phyloP scores from a whole-genome alignment of 2,329 filamentous ascomycete species.

The Catunica adiposa region DNA sequence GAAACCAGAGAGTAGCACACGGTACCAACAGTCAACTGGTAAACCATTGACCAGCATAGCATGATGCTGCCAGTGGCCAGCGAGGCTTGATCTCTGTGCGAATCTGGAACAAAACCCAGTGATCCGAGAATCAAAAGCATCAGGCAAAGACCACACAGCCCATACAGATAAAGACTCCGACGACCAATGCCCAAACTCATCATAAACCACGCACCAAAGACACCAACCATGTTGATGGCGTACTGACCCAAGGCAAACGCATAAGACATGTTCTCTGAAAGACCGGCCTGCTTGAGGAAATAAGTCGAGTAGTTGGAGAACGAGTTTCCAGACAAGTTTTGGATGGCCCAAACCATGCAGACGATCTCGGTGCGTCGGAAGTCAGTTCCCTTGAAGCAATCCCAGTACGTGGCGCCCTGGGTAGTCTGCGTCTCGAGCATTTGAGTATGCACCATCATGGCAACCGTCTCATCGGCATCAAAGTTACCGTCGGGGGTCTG shows the following conservation, averaged over 20 bases:
- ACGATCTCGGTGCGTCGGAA: slow-evolving; percentile 59
- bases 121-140: slow-evolving; percentile 79
- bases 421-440: slow-evolving; percentile 64
- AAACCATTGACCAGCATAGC: slow-evolving; percentile 65
- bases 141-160: slow-evolving; percentile 52
- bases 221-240: slow-evolving; percentile 60
- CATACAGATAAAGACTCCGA: slow-evolving; percentile 58
- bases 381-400: slow-evolving; percentile 72
- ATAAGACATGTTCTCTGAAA: slow-evolving; percentile 35
- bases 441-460: slow-evolving; percentile 87
- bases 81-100: slow-evolving; percentile 42
- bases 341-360: slow-evolving; percentile 47
- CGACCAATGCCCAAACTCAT: slow-evolving; percentile 63
- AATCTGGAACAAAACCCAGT: slow-evolving; percentile 52
- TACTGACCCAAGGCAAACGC: slow-evolving; percentile 48
- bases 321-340: slow-evolving; percentile 46
- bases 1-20: slow-evolving; percentile 80
- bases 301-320: slow-evolving; percentile 51
- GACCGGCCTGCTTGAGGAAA: slow-evolving; percentile 43
- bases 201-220: slow-evolving; percentile 66
- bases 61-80: slow-evolving; percentile 75
- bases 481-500: slow-evolving; percentile 50
- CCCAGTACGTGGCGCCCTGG: slow-evolving; percentile 54
- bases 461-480: slow-evolving; percentile 66
- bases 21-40: slow-evolving; percentile 76